Percentiles rank a stretch among this genome's conserved stretches.
phyloP scores from a whole-genome alignment of 2,329 filamentous ascomycete species.

The Venturia effusa region DNA sequence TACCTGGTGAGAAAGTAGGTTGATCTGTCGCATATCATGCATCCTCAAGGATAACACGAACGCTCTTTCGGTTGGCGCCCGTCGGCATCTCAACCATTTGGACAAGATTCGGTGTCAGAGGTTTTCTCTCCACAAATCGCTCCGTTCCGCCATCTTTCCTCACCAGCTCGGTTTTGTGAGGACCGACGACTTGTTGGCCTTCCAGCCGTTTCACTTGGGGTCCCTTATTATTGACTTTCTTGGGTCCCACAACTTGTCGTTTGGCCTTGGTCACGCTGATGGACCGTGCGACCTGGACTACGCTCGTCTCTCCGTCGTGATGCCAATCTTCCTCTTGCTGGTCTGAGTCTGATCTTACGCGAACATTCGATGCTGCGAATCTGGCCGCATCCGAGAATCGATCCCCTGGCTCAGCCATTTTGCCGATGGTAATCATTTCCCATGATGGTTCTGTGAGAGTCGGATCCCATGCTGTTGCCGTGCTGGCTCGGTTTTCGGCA shows the following conservation, averaged over 20 bases:
- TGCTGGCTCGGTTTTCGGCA: neutral
- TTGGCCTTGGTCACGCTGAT: conserved; percentile 8
- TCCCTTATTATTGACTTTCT: neutral
- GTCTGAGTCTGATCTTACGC: neutral
- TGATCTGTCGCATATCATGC: neutral
- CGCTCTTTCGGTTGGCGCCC: neutral
- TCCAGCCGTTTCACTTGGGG: neutral
- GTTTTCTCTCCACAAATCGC: conserved; percentile 6
- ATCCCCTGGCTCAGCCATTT: conserved; percentile 8
- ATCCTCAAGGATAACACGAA: conserved; percentile 3
- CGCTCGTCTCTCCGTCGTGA: neutral
- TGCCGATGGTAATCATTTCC: conserved; percentile 12
- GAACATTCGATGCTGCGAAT: neutral
- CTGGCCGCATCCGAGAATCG: neutral
- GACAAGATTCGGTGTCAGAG: conserved; percentile 2
- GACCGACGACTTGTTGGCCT: neutral
- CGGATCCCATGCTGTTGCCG: neutral
- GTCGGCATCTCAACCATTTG: neutral
- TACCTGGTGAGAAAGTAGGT: neutral
- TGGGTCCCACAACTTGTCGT: neutral
- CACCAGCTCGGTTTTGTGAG: neutral
- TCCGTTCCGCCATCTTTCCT: conserved; percentile 5
- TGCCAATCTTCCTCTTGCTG: neutral
- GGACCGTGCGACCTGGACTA: conserved; percentile 3
- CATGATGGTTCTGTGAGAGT: conserved; percentile 4